Evolutionary conservation across 2,329 filamentous ascomycete species (phyloP).

Genomic region (Fulvia fulva): DNA sequence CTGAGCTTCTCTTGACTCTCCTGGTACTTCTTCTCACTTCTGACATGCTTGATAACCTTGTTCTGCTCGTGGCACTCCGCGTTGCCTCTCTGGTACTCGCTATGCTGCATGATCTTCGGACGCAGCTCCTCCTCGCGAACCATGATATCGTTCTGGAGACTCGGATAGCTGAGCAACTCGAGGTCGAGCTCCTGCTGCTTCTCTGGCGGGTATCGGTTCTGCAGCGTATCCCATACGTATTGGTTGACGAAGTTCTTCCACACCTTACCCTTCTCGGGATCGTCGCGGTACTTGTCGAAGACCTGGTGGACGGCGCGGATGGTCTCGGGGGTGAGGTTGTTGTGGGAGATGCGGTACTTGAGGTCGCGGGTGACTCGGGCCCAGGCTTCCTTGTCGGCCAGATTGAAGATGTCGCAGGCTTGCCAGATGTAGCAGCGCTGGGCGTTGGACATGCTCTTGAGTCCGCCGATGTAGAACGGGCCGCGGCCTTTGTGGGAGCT

Average conservation of each 20-base stretch:
- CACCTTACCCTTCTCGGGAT: neutral
- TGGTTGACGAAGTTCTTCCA: constrained; percentile 11
- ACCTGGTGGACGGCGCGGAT: constrained; percentile 4
- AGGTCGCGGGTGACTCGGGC: neutral
- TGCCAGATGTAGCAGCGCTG: constrained; percentile 7
- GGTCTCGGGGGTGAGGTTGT: neutral
- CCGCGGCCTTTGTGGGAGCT: neutral
- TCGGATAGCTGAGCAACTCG: neutral
- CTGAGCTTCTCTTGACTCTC: neutral
- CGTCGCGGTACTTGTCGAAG: neutral
- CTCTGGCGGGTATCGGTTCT: neutral
- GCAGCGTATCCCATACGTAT: constrained; percentile 9
- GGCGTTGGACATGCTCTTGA: neutral
- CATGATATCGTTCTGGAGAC: neutral
- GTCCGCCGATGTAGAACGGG: constrained; percentile 2
- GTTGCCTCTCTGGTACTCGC: neutral
- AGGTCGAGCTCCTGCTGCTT: neutral
- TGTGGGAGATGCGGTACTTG: constrained; percentile 4
- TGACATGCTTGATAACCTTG: neutral
- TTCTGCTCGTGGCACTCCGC: neutral
- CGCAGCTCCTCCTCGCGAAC: neutral
- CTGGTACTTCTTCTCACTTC: neutral
- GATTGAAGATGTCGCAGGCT: neutral
- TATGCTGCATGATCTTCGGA: neutral
- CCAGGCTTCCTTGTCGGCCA: neutral